Conservation (phyloP, 2,329 filamentous ascomycete genomes). For the Metarhizium robertsii region DNA sequence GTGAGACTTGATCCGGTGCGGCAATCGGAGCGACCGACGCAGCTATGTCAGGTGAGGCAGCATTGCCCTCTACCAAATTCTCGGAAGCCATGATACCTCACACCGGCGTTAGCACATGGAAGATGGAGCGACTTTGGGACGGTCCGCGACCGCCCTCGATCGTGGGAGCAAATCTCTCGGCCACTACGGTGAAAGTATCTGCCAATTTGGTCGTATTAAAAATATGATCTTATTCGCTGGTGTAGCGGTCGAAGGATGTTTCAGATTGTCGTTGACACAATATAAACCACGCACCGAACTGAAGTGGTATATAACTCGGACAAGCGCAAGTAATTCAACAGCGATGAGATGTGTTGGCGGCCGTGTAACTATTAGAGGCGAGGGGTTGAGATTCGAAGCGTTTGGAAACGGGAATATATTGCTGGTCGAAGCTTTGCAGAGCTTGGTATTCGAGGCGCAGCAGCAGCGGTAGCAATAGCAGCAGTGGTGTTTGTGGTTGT, state of each 20-base stretch:
- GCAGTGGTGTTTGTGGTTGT: background rate
- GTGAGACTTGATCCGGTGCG: conserved; percentile 1
- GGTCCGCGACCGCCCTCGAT: conserved; percentile 3
- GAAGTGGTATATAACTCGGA: too few species aligned
- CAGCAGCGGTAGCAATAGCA: too few species aligned
- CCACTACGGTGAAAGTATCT: background rate
- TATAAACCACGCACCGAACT: too few species aligned
- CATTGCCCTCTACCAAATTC: conserved; percentile 19
- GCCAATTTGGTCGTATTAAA: background rate
- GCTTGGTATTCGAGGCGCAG: too few species aligned
- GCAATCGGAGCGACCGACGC: conserved; percentile 14
- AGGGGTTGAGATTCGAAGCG: too few species aligned
- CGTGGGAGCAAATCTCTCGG: background rate
- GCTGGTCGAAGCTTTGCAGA: too few species aligned
- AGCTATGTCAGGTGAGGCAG: conserved; percentile 18
- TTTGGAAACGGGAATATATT: too few species aligned
- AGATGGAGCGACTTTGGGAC: background rate
- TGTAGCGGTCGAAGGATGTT: background rate
- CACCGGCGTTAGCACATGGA: conserved; percentile 13
- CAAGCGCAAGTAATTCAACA: too few species aligned
- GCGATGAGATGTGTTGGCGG: too few species aligned
- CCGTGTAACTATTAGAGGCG: too few species aligned
- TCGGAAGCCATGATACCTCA: conserved; percentile 24
- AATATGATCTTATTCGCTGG: background rate
- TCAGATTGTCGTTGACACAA: background rate